A percentile compares a stretch with the other conserved stretches of the same genome.
These are phyloP conservation scores for Phytopythium mirpurense DNA, from an alignment of 352 stramenopile species.

Conservation along the genomic window DNA sequence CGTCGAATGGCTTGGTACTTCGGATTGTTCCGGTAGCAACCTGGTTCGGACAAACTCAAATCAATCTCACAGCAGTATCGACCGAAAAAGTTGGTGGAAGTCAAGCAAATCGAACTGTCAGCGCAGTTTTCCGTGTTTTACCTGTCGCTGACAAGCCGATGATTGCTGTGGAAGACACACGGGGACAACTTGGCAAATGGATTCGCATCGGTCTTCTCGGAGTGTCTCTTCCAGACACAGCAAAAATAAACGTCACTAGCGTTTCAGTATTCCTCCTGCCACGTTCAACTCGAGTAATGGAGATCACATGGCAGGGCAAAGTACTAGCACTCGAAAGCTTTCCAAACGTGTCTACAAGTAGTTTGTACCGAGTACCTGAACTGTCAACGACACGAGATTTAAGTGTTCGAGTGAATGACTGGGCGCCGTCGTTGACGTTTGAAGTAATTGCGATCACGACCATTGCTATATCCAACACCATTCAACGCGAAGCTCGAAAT, in stretches of 20 bases:
- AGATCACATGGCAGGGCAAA: conserved; percentile 35
- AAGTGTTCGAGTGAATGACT: conserved; percentile 19
- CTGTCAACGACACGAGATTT: conserved; percentile 23
- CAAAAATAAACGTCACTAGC: conserved; percentile 27
- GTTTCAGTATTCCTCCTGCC: conserved; percentile 33
- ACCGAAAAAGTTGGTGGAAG: conserved; percentile 23
- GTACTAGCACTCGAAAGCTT: conserved; percentile 22
- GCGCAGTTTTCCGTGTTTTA: conserved; percentile 21
- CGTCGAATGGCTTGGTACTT: conserved; percentile 16
- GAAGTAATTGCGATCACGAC: conserved; percentile 28
- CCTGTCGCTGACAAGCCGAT: conserved; percentile 33
- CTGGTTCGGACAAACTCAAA: conserved; percentile 30
- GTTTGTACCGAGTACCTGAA: conserved; percentile 28
- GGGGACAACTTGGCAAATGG: conserved; percentile 23
- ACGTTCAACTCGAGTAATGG: conserved; percentile 13
- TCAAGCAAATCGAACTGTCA: conserved; percentile 11
- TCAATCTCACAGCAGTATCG: conserved; percentile 30
- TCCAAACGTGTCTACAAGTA: conserved; percentile 19
- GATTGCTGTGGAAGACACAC: conserved; percentile 29
- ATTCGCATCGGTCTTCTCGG: conserved; percentile 29
- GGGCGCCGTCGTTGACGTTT: conserved; percentile 24
- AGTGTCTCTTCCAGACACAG: conserved; percentile 20
- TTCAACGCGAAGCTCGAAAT: conserved; percentile 20
- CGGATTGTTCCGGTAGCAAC: conserved; percentile 16
- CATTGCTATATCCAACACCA: conserved; percentile 30